Evolutionary conservation across 805 yeast genomes (phyloP), one percentile per base, ranked within the genome.

Genomic region (Lipomyces sp.): DNA sequence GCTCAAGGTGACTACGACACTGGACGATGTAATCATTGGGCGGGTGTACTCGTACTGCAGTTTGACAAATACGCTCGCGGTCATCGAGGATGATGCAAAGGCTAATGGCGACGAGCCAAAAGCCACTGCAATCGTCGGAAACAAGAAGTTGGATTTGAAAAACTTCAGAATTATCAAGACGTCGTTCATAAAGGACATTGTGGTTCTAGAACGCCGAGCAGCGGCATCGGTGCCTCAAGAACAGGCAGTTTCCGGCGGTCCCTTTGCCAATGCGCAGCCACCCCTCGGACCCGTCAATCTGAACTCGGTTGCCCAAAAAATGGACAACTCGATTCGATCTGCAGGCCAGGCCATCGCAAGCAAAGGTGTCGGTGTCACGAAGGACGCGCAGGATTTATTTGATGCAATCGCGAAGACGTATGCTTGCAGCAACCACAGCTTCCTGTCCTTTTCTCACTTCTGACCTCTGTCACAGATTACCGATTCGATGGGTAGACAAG

Each of bases 1-100:
- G 60, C 85, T 86, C 51, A 79, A 74, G 62, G 71, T 84, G 45
- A 76, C 78, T 11, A 85, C 86, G 44, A 69, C 76, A 5, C 68
- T 80, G 40, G 87, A 83, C 61, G 73, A 75, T 24, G 71, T 72
- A 7, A 71, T 80, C 45, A 71, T 73, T n/a, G 95, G 93, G 1
- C 69, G 74, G 29, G 74, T 86, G 34, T 82, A 80, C 64, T 75
- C 88, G 8, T 82, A 77, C 64, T 77, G 79, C 50, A 71, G 81
- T 6, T 48, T 51, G 5, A 74, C 72, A 47, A 73, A 74, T 36
- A 64, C 79, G n/a, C 55, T 78, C 22, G 65, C 77, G 1, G 61
- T 74, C 46, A 63, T 60, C 35, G 62, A 64, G 37, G 63, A 63
- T 19, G 29, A 10, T 21, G 39, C 8, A 14, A 54, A 55, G 33